Conservation (phyloP, 352 stramenopile species). For the Halophytophthora batemanensis region DNA sequence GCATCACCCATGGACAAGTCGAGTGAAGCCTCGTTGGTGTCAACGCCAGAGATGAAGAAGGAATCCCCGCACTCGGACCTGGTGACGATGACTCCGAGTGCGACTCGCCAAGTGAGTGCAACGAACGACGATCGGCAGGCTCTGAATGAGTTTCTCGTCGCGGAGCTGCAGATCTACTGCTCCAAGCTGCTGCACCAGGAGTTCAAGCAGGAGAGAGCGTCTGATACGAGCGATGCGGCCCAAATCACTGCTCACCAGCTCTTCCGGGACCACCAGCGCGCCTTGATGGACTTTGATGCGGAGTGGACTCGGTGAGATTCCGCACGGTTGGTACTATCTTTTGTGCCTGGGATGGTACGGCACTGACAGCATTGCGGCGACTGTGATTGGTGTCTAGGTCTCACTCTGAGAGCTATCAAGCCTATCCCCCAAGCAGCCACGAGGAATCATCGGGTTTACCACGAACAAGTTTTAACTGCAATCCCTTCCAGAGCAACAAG, state of each 20-base stretch:
- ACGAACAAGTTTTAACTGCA: slow-evolving; percentile 10
- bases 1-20: slow-evolving; percentile 19
- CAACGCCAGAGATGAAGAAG: slow-evolving; percentile 20
- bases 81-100: slow-evolving; percentile 14
- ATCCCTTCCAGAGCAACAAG: slow-evolving; percentile 25
- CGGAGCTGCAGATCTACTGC: slow-evolving; percentile 46
- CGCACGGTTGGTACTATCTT: not conserved
- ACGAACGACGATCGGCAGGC: slow-evolving; percentile 32
- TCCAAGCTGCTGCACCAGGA: slow-evolving; percentile 22
- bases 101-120: slow-evolving; percentile 11
- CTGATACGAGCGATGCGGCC: slow-evolving; percentile 22
- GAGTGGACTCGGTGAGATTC: slow-evolving; percentile 40
- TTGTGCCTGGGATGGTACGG: not conserved
- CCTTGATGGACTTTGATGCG: slow-evolving; percentile 52
- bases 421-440: slow-evolving; percentile 4
- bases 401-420: slow-evolving; percentile 17
- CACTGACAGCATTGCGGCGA: slow-evolving; percentile 1
- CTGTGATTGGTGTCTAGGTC: slow-evolving; percentile 17
- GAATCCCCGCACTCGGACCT: not conserved
- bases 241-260: slow-evolving; percentile 42
- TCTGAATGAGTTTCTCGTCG: slow-evolving; percentile 50
- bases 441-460: slow-evolving; percentile 1
- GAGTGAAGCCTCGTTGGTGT: slow-evolving; percentile 18
- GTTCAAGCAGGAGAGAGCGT: slow-evolving; percentile 4
- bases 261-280: slow-evolving; percentile 42